phyloP scores from a whole-genome alignment of 805 yeast species.

The Danielia reshetovae region DNA sequence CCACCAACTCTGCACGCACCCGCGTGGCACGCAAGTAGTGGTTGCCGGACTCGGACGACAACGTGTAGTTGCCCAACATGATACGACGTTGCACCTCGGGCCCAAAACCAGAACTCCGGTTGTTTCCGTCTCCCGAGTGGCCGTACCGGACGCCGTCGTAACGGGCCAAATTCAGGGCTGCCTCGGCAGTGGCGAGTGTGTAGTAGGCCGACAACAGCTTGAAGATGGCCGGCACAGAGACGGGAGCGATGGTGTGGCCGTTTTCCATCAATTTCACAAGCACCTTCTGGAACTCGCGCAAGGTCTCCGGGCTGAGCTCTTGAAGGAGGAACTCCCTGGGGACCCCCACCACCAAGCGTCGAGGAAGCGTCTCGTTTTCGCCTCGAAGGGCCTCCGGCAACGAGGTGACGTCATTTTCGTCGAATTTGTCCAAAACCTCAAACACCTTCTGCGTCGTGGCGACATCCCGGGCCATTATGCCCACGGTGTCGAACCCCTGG shows the following conservation, averaged over 20 bases:
- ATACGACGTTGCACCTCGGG: slow-evolving; percentile 80
- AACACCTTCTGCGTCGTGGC: slow-evolving; percentile 46
- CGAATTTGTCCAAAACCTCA: slow-evolving; percentile 53
- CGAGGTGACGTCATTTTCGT: slow-evolving; percentile 78
- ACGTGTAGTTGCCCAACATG: slow-evolving; percentile 78
- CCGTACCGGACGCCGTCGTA: slow-evolving; percentile 93
- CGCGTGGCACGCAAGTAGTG: slow-evolving; percentile 75
- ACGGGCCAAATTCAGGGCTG: slow-evolving; percentile 84
- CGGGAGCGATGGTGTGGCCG: slow-evolving; percentile 55
- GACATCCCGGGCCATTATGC: slow-evolving; percentile 60
- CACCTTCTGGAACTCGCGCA: slow-evolving; percentile 43
- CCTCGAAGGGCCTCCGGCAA: slow-evolving; percentile 36
- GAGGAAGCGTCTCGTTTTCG: not conserved
- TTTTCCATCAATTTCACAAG: slow-evolving; percentile 39
- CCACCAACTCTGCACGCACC: slow-evolving; percentile 55
- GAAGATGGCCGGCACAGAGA: slow-evolving; percentile 68
- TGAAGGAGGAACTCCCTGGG: slow-evolving; percentile 62
- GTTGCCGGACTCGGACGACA: slow-evolving; percentile 71
- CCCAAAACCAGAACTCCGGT: slow-evolving; percentile 71
- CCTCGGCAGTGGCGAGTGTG: slow-evolving; percentile 88
- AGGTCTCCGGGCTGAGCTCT: slow-evolving; percentile 48
- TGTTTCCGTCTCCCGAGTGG: slow-evolving; percentile 22
- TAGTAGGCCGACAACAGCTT: slow-evolving; percentile 76
- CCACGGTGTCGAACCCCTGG: slow-evolving; percentile 92
- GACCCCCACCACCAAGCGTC: slow-evolving; percentile 58